A percentile compares a stretch with the other conserved stretches of the same genome.
Evolutionary conservation across 2,329 filamentous ascomycete genomes (phyloP).

Genomic region (Didymella sp.): DNA sequence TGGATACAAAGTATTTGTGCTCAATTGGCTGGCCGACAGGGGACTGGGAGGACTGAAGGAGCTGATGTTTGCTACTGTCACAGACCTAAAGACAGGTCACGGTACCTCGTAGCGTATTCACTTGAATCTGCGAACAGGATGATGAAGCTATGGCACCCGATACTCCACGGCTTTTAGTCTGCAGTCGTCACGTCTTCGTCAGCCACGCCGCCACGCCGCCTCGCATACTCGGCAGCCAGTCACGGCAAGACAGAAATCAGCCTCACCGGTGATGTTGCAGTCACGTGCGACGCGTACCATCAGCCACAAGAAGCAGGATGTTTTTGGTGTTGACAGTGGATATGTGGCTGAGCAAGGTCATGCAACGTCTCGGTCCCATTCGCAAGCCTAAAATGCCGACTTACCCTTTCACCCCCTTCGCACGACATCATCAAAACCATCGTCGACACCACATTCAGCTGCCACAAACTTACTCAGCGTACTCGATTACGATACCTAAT

Average conservation of each 20-base stretch:
- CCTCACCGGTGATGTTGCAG: neutral
- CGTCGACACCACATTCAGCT: neutral
- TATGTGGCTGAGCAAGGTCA: conserved; percentile 19
- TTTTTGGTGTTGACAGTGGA: conserved; percentile 14
- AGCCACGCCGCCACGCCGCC: neutral
- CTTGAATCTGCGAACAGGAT: neutral
- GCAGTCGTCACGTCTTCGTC: neutral
- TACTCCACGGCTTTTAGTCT: no score
- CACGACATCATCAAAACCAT: conserved; percentile 3
- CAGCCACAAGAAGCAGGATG: conserved; percentile 15
- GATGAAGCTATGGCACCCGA: neutral
- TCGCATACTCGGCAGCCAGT: neutral
- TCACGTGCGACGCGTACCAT: conserved; percentile 9
- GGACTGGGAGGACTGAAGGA: conserved; percentile 71
- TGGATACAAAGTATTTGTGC: conserved; percentile 75
- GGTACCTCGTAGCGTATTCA: neutral
- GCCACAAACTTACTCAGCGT: neutral
- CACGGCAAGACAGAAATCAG: neutral
- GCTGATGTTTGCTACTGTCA: conserved; percentile 83
- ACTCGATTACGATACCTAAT: neutral
- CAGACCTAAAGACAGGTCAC: conserved; percentile 60
- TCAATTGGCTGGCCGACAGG: conserved; percentile 69
- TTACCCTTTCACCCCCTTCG: conserved; percentile 8
- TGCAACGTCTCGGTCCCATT: conserved; percentile 10
- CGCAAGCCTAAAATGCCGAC: conserved; percentile 14